phyloP scores from a whole-genome alignment of 2,329 filamentous ascomycete genomes.

The Cladophialophora yegresii region DNA sequence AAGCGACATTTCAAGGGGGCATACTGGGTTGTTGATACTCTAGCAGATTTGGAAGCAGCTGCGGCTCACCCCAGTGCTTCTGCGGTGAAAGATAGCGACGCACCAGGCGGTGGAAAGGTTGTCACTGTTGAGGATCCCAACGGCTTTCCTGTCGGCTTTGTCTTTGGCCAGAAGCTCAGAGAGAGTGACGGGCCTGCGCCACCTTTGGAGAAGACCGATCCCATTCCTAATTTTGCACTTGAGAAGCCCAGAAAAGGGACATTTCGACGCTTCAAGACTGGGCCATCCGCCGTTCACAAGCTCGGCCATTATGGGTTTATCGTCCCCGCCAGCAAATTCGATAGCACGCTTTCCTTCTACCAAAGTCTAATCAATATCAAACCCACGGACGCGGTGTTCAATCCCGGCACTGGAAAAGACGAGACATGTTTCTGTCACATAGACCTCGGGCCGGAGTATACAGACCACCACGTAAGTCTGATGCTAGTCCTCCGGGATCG shows the following conservation, averaged over 20 bases:
- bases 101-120: constrained; percentile 32
- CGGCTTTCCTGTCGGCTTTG: constrained; percentile 33
- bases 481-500: constrained; percentile 38
- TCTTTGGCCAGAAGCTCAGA: constrained; percentile 31
- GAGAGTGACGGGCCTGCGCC: constrained; percentile 3
- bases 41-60: constrained; percentile 25
- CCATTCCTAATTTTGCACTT: constrained; percentile 41
- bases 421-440: constrained; percentile 53
- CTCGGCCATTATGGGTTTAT: constrained; percentile 52
- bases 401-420: constrained; percentile 31
- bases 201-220: constrained; percentile 25
- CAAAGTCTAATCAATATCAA: constrained; percentile 50
- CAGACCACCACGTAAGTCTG: constrained; percentile 55
- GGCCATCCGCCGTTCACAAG: constrained; percentile 53
- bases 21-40: constrained; percentile 28
- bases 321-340: constrained; percentile 41
- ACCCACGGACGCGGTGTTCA: constrained; percentile 48
- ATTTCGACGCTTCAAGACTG: constrained; percentile 48
- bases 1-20: constrained; percentile 26
- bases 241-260: constrained; percentile 43
- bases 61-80: constrained; percentile 21
- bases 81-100: constrained; percentile 23
- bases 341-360: constrained; percentile 46
- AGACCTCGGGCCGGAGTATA: constrained; percentile 49
- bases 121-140: constrained; percentile 35